Percentiles rank a stretch among this genome's conserved stretches.
Evolutionary conservation across 1,284 basidiomycete genomes (phyloP).

Genomic region (Rhodotorula sp.): DNA sequence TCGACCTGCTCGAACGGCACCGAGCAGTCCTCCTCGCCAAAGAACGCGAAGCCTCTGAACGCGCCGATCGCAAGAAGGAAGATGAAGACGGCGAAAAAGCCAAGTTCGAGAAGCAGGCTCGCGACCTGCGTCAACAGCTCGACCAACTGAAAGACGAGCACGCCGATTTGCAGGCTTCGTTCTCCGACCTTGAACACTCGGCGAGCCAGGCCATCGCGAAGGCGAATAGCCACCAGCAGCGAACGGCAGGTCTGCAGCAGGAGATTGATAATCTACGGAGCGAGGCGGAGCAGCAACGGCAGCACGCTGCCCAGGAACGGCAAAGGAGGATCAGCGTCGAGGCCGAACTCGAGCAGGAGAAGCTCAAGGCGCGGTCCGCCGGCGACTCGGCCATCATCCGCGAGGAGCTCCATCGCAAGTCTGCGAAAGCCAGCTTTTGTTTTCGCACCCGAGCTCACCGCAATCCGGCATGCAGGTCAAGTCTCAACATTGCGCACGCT

Average conservation of each 20-base stretch:
- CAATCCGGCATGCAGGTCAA: conserved; percentile 27
- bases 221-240: conserved; percentile 25
- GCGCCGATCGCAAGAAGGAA: conserved; percentile 14
- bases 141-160: conserved; percentile 33
- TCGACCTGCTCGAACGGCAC: conserved; percentile 40
- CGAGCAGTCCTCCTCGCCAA: conserved; percentile 36
- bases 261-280: conserved; percentile 24
- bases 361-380: conserved; percentile 13
- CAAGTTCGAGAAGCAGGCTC: conserved; percentile 21
- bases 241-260: conserved; percentile 17
- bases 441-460: not conserved
- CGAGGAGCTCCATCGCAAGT: conserved; percentile 37
- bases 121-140: conserved; percentile 26
- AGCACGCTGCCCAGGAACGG: conserved; percentile 9
- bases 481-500: conserved; percentile 59
- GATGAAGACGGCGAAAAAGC: conserved; percentile 21
- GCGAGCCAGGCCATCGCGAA: conserved; percentile 24
- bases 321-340: conserved; percentile 20
- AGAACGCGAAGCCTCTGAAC: conserved; percentile 33
- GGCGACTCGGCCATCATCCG: conserved; percentile 25
- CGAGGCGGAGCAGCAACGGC: conserved; percentile 3
- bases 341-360: conserved; percentile 28
- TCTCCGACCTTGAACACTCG: conserved; percentile 33
- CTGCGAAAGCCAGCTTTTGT: not conserved
- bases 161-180: conserved; percentile 23